Conservation (phyloP, 1,284 basidiomycete species). For the Jaminaea rosea region DNA sequence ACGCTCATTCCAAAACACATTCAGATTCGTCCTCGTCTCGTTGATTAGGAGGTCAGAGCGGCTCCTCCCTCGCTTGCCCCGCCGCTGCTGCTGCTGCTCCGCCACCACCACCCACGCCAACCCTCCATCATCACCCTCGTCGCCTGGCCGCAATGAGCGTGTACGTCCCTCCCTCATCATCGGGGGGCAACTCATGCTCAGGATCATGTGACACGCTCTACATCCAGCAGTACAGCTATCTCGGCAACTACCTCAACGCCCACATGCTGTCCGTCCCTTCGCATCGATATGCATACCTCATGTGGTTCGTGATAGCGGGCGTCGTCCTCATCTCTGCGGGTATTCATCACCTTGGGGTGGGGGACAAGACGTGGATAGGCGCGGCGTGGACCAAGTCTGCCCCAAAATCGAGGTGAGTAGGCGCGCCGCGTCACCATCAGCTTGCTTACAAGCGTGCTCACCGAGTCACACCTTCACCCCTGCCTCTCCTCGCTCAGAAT, state of each 20-base stretch:
- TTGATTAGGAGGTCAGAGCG: too few relatives aligned
- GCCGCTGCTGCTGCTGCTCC: too few relatives aligned
- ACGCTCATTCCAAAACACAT: too few relatives aligned
- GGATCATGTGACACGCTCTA: slow-evolving; percentile 25
- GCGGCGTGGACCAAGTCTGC: slow-evolving; percentile 38
- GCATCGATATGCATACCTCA: slow-evolving; percentile 49
- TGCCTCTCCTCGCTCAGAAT: neutral
- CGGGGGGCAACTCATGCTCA: slow-evolving; percentile 11
- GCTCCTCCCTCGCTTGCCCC: too few relatives aligned
- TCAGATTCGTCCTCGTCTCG: too few relatives aligned
- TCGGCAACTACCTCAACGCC: slow-evolving; percentile 44
- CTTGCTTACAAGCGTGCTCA: neutral
- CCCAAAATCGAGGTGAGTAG: slow-evolving; percentile 25
- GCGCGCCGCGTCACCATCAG: slow-evolving; percentile 20
- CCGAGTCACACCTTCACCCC: neutral
- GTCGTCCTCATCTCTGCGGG: slow-evolving; percentile 38
- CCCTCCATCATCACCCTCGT: too few relatives aligned
- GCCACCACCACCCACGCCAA: too few relatives aligned
- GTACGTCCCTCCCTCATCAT: slow-evolving; percentile 7
- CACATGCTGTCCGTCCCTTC: slow-evolving; percentile 48
- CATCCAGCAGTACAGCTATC: slow-evolving; percentile 23
- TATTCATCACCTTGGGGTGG: slow-evolving; percentile 39
- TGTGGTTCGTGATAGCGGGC: slow-evolving; percentile 46
- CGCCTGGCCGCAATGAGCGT: too few relatives aligned
- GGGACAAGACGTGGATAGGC: slow-evolving; percentile 32